Evolutionary conservation across 306 rosid genomes (phyloP), one percentile per base, ranked within the genome.

Genomic region (Vigna reflexopilosa): DNA sequence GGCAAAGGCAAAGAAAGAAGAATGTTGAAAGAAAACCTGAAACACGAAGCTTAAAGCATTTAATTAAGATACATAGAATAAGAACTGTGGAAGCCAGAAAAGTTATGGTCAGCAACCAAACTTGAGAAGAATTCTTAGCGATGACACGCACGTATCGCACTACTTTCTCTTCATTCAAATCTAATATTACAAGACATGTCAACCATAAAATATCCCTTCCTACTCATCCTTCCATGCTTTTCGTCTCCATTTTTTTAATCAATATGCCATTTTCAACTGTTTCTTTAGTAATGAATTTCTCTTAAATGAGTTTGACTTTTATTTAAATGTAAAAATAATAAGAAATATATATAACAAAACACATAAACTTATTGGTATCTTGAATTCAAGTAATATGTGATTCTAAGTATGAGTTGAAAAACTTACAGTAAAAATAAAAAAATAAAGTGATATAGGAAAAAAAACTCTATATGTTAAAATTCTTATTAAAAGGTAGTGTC

Each of bases 111-210:
- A 26, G 54, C 38, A 36, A 51, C 57, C 81, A 55, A 70, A 63
- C 67, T 50, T 47, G 13, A 32, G 3, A 50, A 40, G 48, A 40
- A 64, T 76, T 71, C 40, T 57, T 7, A 12, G 50, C 66, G 59
- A 42, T 84, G 80, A 72, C 77, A 81, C 84, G 87, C 67, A 77
- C 67, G 14, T 40, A 76, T 80, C 77, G 82, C 82, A 84, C 84
- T 64, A 71, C 79, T 64, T 61, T 83, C 13, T 54, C 8, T 13
- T 44, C 32, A 69, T 51, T 62, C 82, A 79, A 28, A 69, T 72
- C 80, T 65, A 24, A 38, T 70, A 22, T 58, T 65, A 38, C 20
- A 16, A 2, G 56, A 67, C 77, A 72, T 58, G 64, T 80, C 82
- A 80, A 48, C 74, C 44, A 52, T 17, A 72, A 71, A 72, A 67